Conservation (phyloP, 441 rosid species). For the Corymbia citriodora region DNA sequence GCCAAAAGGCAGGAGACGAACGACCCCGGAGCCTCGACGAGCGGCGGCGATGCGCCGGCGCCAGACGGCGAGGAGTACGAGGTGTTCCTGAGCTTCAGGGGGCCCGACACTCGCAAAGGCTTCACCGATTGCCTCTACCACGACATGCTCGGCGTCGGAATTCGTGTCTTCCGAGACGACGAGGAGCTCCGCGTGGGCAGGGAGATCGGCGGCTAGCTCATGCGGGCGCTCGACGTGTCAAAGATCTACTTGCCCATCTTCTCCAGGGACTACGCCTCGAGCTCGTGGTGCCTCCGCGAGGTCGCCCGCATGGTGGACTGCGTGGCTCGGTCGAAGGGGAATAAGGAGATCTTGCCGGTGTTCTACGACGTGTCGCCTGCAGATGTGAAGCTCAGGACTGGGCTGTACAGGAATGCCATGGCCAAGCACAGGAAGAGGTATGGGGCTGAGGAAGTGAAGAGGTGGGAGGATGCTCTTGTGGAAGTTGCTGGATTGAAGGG, state of each 20-base stretch:
- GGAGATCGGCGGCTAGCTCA: background rate
- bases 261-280: background rate
- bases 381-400: background rate
- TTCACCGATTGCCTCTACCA: background rate
- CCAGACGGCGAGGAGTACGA: background rate
- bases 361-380: background rate
- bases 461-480: background rate
- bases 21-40: no score
- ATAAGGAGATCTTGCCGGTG: background rate
- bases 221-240: background rate
- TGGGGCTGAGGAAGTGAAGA: background rate
- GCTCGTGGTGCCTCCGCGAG: background rate
- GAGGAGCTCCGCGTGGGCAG: background rate
- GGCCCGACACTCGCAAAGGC: background rate
- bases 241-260: background rate
- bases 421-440: background rate
- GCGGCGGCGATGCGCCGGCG: no score
- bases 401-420: background rate
- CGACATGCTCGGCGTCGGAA: background rate
- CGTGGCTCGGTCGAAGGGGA: fast-evolving
- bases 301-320: background rate
- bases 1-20: background rate
- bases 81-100: background rate
- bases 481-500: background rate
- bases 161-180: background rate